Evolutionary conservation across 768 basidiomycete species (phyloP).

Genomic region (Amyloporia xantha): DNA sequence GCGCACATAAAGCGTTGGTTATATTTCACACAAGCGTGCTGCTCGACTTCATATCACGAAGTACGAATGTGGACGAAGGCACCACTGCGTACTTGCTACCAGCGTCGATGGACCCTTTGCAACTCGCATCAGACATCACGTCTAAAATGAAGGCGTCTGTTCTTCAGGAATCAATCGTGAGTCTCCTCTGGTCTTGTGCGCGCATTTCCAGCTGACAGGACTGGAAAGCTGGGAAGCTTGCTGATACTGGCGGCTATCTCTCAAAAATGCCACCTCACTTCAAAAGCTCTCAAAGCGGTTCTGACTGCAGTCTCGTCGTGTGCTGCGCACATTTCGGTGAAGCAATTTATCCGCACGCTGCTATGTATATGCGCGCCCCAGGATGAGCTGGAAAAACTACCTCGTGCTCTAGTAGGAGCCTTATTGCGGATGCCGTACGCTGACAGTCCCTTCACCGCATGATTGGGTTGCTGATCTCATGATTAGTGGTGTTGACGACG

Average conservation of each 20-base stretch:
- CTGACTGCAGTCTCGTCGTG: slow-evolving; percentile 48
- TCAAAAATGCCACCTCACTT: slow-evolving; percentile 52
- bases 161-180: slow-evolving; percentile 49
- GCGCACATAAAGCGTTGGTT: slow-evolving; percentile 55
- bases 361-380: slow-evolving; percentile 64
- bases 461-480: neutral
- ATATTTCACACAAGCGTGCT: slow-evolving; percentile 78
- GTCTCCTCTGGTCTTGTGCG: no score
- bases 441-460: no score
- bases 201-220: no score
- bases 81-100: slow-evolving; percentile 59
- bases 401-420: slow-evolving; percentile 14
- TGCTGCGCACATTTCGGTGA: slow-evolving; percentile 40
- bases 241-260: slow-evolving; percentile 67
- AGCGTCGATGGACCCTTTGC: slow-evolving; percentile 54
- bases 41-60: slow-evolving; percentile 69
- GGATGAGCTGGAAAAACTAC: slow-evolving; percentile 42
- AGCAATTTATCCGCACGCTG: slow-evolving; percentile 59
- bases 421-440: slow-evolving; percentile 48
- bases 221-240: slow-evolving; percentile 72
- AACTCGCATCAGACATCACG: slow-evolving; percentile 11
- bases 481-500: slow-evolving; percentile 40
- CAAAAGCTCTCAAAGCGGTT: slow-evolving; percentile 54
- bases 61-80: slow-evolving; percentile 55
- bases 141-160: slow-evolving; percentile 10